Conservation (phyloP, 495 filamentous ascomycete genomes). For the Apodospora peruviana region DNA sequence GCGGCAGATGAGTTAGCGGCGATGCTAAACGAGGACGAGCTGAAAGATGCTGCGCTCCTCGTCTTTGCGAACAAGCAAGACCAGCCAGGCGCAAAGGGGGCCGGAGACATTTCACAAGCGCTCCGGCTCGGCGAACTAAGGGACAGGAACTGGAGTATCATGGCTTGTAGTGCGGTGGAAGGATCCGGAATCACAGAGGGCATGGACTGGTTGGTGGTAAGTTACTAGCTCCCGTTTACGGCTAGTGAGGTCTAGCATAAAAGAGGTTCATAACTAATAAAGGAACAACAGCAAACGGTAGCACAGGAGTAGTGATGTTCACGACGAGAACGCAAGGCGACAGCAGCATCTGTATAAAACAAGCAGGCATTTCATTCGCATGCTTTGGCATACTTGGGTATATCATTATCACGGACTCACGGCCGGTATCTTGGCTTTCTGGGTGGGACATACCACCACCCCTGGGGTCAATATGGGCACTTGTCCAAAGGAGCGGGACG, state of each 20-base stretch:
- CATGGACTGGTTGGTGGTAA: slow-evolving; percentile 98
- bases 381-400: slow-evolving; percentile 23
- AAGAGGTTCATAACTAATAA: slow-evolving; percentile 12
- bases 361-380: slow-evolving; percentile 12
- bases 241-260: too few species aligned
- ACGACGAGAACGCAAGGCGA: slow-evolving; percentile 2
- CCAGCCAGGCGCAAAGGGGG: slow-evolving; percentile 93
- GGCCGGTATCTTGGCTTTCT: slow-evolving; percentile 14
- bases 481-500: slow-evolving; percentile 19
- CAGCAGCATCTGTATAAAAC: slow-evolving; percentile 25
- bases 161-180: slow-evolving; percentile 93
- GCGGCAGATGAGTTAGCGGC: slow-evolving; percentile 88
- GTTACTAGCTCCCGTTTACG: slow-evolving; percentile 27
- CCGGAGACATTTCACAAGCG: slow-evolving; percentile 92
- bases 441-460: slow-evolving; percentile 1
- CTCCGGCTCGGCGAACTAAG: slow-evolving; percentile 81
- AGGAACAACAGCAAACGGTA: slow-evolving; percentile 42
- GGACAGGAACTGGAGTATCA: slow-evolving; percentile 98
- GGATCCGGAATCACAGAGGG: slow-evolving; percentile 90
- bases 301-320: slow-evolving; percentile 33
- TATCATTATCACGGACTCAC: slow-evolving; percentile 8
- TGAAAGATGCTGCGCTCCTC: slow-evolving; percentile 83
- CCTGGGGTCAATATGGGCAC: slow-evolving; percentile 15
- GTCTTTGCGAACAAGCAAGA: slow-evolving; percentile 99
- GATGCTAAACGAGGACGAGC: slow-evolving; percentile 95